Evolutionary conservation across 2,329 filamentous ascomycete species (phyloP).

Genomic region (Aschersonia sp.): DNA sequence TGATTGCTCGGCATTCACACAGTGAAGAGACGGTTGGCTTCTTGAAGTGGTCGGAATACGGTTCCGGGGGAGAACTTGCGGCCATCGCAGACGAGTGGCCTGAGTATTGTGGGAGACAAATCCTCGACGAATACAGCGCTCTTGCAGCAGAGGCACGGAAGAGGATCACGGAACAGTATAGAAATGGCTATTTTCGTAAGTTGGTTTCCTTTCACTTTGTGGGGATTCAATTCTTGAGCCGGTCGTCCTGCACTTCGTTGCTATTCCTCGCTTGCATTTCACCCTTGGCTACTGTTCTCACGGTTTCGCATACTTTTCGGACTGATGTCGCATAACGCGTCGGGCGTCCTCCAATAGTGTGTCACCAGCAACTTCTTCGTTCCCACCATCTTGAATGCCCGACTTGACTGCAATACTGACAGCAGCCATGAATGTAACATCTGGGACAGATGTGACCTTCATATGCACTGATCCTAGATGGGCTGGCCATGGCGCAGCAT

Average conservation of each 20-base stretch:
- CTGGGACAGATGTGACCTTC: constrained; percentile 18
- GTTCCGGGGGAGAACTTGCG: constrained; percentile 3
- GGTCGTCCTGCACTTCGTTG: not conserved
- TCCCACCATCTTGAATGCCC: too few species aligned
- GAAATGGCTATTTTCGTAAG: constrained; percentile 21
- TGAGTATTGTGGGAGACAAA: constrained; percentile 12
- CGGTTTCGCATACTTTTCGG: too few species aligned
- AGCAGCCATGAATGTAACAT: too few species aligned
- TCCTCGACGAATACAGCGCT: constrained; percentile 18
- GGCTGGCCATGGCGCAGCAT: constrained; percentile 20
- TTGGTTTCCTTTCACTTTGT: constrained; percentile 3
- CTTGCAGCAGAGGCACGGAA: constrained; percentile 16
- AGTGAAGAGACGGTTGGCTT: constrained; percentile 17
- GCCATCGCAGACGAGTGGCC: constrained; percentile 14
- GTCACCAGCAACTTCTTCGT: too few species aligned
- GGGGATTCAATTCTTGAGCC: too few species aligned
- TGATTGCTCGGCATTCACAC: constrained; percentile 18
- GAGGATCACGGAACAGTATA: constrained; percentile 12
- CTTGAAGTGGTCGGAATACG: constrained; percentile 19
- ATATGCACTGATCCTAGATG: constrained; percentile 22
- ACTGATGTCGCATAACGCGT: too few species aligned
- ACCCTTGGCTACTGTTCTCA: too few species aligned
- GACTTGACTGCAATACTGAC: too few species aligned
- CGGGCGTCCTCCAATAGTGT: too few species aligned
- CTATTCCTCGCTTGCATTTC: not conserved